Evolutionary conservation across 441 rosid species (phyloP).

Genomic region (Eruca vesicaria): DNA sequence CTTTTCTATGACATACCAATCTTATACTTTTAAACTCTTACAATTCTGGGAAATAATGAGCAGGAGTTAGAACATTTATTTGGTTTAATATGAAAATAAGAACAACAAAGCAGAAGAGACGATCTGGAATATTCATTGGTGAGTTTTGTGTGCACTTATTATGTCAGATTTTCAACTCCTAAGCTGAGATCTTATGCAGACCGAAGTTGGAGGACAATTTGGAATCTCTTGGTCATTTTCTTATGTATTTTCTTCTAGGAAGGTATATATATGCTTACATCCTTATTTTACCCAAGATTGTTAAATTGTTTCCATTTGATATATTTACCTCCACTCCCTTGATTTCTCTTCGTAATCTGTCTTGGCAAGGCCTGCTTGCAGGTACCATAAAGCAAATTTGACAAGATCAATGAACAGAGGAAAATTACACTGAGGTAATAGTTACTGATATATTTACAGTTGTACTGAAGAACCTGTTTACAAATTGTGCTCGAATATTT

Average conservation of each 20-base stretch:
- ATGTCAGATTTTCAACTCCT: background rate
- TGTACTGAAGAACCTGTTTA: background rate
- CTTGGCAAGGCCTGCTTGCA: constrained; percentile 93
- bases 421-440: constrained; percentile 75
- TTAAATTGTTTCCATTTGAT: background rate
- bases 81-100: background rate
- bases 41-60: background rate
- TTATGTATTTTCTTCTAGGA: constrained; percentile 88
- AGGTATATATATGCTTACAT: constrained; percentile 43
- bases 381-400: constrained; percentile 94
- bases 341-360: constrained; percentile 58
- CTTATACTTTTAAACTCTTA: background rate
- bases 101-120: background rate
- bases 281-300: background rate
- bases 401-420: constrained; percentile 90
- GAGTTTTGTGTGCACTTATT: background rate
- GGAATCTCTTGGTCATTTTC: constrained; percentile 91
- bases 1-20: background rate
- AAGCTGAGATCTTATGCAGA: constrained; percentile 44
- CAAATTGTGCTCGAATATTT: background rate
- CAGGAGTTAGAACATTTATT: background rate
- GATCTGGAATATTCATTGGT: background rate
- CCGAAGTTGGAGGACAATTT: constrained; percentile 93
- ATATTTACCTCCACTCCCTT: background rate
- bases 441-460: background rate